Conservation (phyloP, 164 flowering plant species). For the Tetrastigma voinierianum region DNA sequence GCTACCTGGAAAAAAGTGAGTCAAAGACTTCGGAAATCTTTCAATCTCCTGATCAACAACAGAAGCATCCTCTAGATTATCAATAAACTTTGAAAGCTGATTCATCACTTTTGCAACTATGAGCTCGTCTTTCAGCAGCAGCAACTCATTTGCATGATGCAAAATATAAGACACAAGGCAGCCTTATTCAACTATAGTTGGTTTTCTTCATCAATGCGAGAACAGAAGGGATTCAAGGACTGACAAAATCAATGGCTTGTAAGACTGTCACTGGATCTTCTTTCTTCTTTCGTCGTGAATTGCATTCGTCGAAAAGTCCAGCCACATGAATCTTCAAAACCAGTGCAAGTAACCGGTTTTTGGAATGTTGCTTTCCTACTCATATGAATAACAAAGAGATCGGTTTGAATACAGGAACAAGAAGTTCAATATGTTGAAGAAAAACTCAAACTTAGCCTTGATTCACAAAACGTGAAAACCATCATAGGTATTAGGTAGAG, state of each 20-base stretch:
- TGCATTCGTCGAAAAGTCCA: conserved; percentile 64
- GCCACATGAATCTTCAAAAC: conserved; percentile 45
- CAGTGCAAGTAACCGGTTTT: conserved; percentile 45
- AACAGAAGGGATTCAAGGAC: conserved; percentile 12
- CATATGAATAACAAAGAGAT: neutral
- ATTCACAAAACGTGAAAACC: neutral
- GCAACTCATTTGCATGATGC: conserved; percentile 53
- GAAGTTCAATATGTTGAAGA: too few species aligned
- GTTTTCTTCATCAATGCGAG: too few species aligned
- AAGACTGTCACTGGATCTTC: conserved; percentile 41
- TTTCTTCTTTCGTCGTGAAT: conserved; percentile 53
- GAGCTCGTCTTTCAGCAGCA: conserved; percentile 50
- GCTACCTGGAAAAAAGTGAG: conserved; percentile 67
- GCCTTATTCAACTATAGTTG: too few species aligned
- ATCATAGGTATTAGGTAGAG: too few species aligned
- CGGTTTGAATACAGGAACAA: neutral
- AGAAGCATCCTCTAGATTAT: conserved; percentile 38
- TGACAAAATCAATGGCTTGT: conserved; percentile 63
- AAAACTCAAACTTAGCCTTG: neutral
- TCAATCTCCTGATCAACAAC: conserved; percentile 37
- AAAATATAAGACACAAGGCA: conserved; percentile 1
- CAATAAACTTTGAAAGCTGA: conserved; percentile 45
- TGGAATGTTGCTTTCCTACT: conserved; percentile 54
- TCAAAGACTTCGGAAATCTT: conserved; percentile 46
- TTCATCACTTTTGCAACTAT: conserved; percentile 40